Conservation (phyloP, 495 filamentous ascomycete species). For the Daldinia vernicosa region DNA sequence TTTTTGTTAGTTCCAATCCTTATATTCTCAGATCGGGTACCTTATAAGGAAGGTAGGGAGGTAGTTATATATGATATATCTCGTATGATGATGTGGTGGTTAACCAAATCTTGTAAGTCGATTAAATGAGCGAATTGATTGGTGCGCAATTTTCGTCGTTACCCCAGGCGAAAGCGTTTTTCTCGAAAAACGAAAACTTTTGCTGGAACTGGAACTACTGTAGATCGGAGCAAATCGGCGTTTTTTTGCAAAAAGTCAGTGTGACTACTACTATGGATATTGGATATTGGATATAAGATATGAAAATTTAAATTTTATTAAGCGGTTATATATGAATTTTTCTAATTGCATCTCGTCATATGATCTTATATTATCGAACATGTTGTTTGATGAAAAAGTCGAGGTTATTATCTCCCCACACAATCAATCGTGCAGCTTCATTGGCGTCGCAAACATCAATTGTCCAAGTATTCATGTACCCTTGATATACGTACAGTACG, state of each 20-base stretch:
- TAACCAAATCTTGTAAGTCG: slow-evolving; percentile 1
- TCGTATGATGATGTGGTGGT: not conserved
- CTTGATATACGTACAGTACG: no score
- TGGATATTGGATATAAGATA: no score
- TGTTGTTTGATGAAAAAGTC: not conserved
- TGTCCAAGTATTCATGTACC: not conserved
- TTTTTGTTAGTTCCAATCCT: not conserved
- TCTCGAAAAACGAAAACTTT: slow-evolving; percentile 24
- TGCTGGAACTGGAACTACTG: slow-evolving; percentile 10
- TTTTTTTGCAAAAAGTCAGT: not conserved
- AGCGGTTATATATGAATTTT: not conserved
- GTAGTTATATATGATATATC: no score
- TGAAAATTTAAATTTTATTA: not conserved
- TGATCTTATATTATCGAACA: not conserved
- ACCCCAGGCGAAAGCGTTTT: not conserved
- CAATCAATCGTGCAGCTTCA: not conserved
- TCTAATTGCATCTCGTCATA: no score
- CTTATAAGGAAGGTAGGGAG: no score
- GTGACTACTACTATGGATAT: not conserved
- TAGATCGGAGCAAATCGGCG: slow-evolving; percentile 27
- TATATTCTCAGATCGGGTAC: not conserved
- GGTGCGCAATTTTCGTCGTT: slow-evolving; percentile 21
- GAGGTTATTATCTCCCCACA: not conserved
- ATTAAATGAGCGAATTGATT: slow-evolving; percentile 13
- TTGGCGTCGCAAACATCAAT: not conserved